Conservation (phyloP, 768 basidiomycete genomes). For the Rhizopogon sp. region DNA sequence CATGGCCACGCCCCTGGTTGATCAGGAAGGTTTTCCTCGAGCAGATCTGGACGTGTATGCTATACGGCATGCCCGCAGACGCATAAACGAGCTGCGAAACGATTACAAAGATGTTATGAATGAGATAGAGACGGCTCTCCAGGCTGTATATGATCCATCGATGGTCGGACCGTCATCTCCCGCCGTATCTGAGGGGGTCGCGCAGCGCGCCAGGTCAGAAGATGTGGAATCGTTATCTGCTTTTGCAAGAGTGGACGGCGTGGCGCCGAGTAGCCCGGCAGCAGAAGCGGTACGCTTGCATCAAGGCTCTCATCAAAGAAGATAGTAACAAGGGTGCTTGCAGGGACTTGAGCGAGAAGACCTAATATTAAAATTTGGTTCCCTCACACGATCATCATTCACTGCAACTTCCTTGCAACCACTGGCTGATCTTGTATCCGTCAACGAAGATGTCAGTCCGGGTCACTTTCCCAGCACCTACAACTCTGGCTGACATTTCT, state of each 20-base stretch:
- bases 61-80: slow-evolving; percentile 67
- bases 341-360: slow-evolving; percentile 70
- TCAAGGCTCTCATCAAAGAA: background rate
- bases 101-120: slow-evolving; percentile 66
- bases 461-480: background rate
- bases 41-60: slow-evolving; percentile 82
- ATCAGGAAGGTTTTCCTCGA: slow-evolving; percentile 85
- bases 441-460: slow-evolving; percentile 68
- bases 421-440: slow-evolving; percentile 67
- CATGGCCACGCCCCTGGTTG: slow-evolving; percentile 73
- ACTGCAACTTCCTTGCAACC: slow-evolving; percentile 54
- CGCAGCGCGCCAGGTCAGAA: background rate
- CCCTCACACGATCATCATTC: slow-evolving; percentile 51
- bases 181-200: slow-evolving; percentile 14
- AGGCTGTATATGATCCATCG: slow-evolving; percentile 58
- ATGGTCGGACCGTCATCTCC: slow-evolving; percentile 7
- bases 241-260: slow-evolving; percentile 79
- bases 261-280: slow-evolving; percentile 81
- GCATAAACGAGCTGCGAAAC: slow-evolving; percentile 78
- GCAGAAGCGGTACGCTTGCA: slow-evolving; percentile 61
- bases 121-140: slow-evolving; percentile 61
- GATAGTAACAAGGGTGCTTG: slow-evolving; percentile 1
- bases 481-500: slow-evolving; percentile 1
- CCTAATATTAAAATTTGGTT: slow-evolving; percentile 70
- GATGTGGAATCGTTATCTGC: slow-evolving; percentile 29